Base-by-base conservation (phyloP, 306 rosid species). In the Sesbania bispinosa region DNA sequence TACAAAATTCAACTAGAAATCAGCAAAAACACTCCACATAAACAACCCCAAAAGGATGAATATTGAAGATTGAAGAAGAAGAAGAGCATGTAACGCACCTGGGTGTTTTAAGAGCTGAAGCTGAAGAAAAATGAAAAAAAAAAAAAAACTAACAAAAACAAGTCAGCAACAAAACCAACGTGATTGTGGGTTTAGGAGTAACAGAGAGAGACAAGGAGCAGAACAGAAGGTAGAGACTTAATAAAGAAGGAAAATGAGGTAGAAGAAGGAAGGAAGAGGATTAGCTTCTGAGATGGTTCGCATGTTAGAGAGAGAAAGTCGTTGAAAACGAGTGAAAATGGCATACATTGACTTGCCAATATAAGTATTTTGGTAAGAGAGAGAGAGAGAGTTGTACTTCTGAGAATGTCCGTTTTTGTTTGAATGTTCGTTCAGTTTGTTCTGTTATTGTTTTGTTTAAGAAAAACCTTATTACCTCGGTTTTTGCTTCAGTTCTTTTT, bases 261-360 rank as follows among this genome's bases (percentile, higher is more conserved):
- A 4, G 38, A 43, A 21, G 70, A 69, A 55, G 5, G n/a, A n/a
- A n/a, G n/a, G n/a, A n/a, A n/a, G n/a, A n/a, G 71, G 39, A 27
- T 18, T 50, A 36, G n/a, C 29, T 73, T 79, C 54, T 50, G 53
- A 23, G 72, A 74, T 60, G 67, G 70, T 73, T 79, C 60, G 48
- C 38, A 61, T 15, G 30, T 13, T 24, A 50, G 74, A 24, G 58
- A 47, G 36, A 60, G 63, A 54, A 39, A 67, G 81, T 62, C 59
- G 82, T 79, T 62, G 84, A 77, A 79, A 77, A 75, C 82, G 81
- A 82, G 85, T 64, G 9, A 53, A 39, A 75, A 3, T 69, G 67
- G 76, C 27, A 18, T 11, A 20, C 14, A n/a, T 21, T 48, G 51
- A 74, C 68, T 23, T 6, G 29, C 18, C 6, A 24, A 62, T 66